Evolutionary conservation across 768 basidiomycete species (phyloP).

Genomic region (Lactifluus piperatus): DNA sequence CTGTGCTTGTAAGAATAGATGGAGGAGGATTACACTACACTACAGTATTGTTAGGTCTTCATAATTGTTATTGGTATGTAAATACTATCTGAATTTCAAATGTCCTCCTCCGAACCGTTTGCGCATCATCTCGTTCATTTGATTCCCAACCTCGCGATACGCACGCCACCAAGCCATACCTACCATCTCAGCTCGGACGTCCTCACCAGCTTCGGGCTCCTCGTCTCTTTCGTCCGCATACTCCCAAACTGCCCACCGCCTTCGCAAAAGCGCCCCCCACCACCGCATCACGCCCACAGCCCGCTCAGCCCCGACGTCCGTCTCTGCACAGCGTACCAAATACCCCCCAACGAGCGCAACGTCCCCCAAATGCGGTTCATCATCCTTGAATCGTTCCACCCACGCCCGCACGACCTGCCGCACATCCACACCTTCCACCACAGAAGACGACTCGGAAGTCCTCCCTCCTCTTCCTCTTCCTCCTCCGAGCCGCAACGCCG

Average conservation of each 20-base stretch:
- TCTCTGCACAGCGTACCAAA: slow-evolving; percentile 57
- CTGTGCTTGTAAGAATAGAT: not conserved
- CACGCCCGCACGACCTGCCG: slow-evolving; percentile 65
- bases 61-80: too few species aligned
- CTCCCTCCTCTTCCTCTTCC: too few species aligned
- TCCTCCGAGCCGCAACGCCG: slow-evolving; percentile 34
- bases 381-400: slow-evolving; percentile 54
- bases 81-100: slow-evolving; percentile 53
- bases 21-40: not conserved
- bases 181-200: slow-evolving; percentile 31
- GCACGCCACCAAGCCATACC: slow-evolving; percentile 78
- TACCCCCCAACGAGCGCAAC: slow-evolving; percentile 68
- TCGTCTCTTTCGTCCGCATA: slow-evolving; percentile 24
- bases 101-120: slow-evolving; percentile 71
- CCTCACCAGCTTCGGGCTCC: slow-evolving; percentile 28
- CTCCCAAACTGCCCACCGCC: slow-evolving; percentile 55
- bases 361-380: slow-evolving; percentile 65
- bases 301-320: slow-evolving; percentile 63
- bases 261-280: slow-evolving; percentile 68
- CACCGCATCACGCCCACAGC: slow-evolving; percentile 67
- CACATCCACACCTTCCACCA: slow-evolving; percentile 63
- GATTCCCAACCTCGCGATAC: slow-evolving; percentile 58
- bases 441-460: too few species aligned
- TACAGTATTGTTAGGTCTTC: too few species aligned
- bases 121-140: slow-evolving; percentile 55